Percentiles rank a stretch among this genome's conserved stretches.
These are phyloP conservation scores for Digitaria exilis DNA, from an alignment of 202 grass and related monocot genomes.

Conservation along the genomic window DNA sequence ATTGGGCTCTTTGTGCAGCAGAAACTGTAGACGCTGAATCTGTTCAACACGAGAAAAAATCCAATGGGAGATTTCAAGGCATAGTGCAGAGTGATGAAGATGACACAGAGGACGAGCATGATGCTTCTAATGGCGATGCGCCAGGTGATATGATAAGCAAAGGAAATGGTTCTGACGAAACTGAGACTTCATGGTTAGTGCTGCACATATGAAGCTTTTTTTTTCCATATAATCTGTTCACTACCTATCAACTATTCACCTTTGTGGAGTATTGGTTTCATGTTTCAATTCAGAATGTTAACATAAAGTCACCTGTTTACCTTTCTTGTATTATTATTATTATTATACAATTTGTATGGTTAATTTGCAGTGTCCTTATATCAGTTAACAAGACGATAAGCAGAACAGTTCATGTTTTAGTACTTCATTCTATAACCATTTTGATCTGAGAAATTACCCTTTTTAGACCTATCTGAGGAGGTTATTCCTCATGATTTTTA, in stretches of 20 bases:
- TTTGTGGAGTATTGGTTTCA: neutral
- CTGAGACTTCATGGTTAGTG: conserved; percentile 57
- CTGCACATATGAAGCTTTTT: neutral
- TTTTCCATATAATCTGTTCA: neutral
- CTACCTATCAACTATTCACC: neutral
- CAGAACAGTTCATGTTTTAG: neutral
- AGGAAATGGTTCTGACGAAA: conserved; percentile 29
- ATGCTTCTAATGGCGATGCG: conserved; percentile 16
- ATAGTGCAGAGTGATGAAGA: conserved; percentile 23
- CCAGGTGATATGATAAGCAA: conserved; percentile 27
- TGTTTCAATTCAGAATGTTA: conserved; percentile 19
- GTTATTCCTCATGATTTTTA: neutral
- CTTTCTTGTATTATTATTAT: neutral
- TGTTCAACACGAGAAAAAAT: conserved; percentile 23
- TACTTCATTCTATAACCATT: neutral
- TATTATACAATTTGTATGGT: neutral
- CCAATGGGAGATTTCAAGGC: conserved; percentile 17
- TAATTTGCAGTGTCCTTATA: neutral
- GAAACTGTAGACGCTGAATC: conserved; percentile 43
- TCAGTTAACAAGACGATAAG: neutral
- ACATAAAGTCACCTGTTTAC: neutral
- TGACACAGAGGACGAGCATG: conserved; percentile 27
- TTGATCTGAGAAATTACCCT: neutral
- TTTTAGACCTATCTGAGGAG: neutral
- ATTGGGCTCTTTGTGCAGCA: neutral